Evolutionary conservation across 345 rosid genomes (phyloP), one percentile per base, ranked within the genome.

Genomic region (Populus ilicifolia): DNA sequence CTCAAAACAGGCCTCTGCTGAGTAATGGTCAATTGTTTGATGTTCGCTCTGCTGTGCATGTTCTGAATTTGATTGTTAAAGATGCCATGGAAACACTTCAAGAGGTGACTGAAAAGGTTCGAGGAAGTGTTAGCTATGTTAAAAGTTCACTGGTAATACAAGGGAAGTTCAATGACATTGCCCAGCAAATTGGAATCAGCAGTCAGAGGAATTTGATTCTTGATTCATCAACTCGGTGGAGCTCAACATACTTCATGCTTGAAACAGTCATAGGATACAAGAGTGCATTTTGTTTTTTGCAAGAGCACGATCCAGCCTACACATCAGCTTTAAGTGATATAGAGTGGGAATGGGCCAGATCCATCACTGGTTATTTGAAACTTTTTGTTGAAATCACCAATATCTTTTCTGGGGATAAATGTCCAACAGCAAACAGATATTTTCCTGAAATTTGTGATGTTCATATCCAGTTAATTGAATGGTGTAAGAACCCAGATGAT

Each of bases 371-470:
- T 77, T 89, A 90, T 84, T 83, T 94, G 73, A 93, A 89, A 80
- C 84, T 88, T 68, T 77, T 89, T 46, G 80, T 83, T 75, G 98
- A 91, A 82, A 84, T 94, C 63, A 86, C 85, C 20, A 87, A 82
- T 78, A 84, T 80, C 67, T 84, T 94, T 72, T 86, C 90, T 13
- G 80, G 89, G 73, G 86, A 83, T 75, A 90, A 86, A 84, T 87
- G 81, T 79, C 92, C 92, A 2, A 91, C 97, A 43, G 98, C 98
- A 7, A 95, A 95, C 80, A 83, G 93, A 30, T 93, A 93, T 83
- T 95, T 95, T 77, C 89, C 90, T 46, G 97, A 92, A 83, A 88
- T 95, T 75, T 93, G 98, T 77, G 89, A 90, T 74, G 85, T 95
- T 72, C 93, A 93, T 78, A 90, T 95, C 83, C 91, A 91, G 80